These are phyloP conservation scores for Serendipita vermifera DNA, from an alignment of 768 basidiomycete species.

Conservation along the genomic window DNA sequence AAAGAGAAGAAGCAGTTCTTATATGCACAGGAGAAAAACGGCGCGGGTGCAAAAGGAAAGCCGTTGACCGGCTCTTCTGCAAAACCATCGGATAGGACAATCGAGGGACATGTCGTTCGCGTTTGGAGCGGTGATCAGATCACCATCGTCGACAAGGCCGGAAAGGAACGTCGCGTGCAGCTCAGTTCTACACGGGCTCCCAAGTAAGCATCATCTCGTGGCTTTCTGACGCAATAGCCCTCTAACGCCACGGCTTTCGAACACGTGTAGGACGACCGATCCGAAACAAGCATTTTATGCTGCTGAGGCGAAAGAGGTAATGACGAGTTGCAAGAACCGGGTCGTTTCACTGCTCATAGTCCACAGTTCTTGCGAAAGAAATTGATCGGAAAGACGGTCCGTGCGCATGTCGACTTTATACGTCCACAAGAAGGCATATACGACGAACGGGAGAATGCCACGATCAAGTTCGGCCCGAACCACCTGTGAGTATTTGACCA, in stretches of 20 bases:
- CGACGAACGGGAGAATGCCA: slow-evolving; percentile 86
- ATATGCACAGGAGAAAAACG: slow-evolving; percentile 38
- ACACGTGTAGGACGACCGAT: slow-evolving; percentile 74
- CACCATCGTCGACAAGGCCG: slow-evolving; percentile 62
- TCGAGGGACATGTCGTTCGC: slow-evolving; percentile 73
- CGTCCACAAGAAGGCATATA: slow-evolving; percentile 87
- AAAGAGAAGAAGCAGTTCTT: slow-evolving; percentile 62
- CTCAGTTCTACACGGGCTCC: slow-evolving; percentile 81
- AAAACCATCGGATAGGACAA: slow-evolving; percentile 38
- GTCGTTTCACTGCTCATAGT: not conserved
- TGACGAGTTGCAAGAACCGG: not conserved
- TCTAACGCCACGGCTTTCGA: slow-evolving; percentile 11
- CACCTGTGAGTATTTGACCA: slow-evolving; percentile 49
- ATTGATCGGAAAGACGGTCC: slow-evolving; percentile 80
- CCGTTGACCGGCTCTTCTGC: slow-evolving; percentile 18
- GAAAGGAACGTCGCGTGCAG: slow-evolving; percentile 71
- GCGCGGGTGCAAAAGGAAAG: slow-evolving; percentile 33
- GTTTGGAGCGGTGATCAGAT: slow-evolving; percentile 91
- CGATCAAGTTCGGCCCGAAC: slow-evolving; percentile 71
- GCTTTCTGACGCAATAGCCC: not conserved
- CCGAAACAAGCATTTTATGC: slow-evolving; percentile 78
- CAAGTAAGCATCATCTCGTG: slow-evolving; percentile 36
- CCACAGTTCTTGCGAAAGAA: slow-evolving; percentile 66
- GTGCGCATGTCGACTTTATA: slow-evolving; percentile 76
- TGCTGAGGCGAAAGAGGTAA: slow-evolving; percentile 70